Percentiles rank a stretch among this genome's conserved stretches.
These are phyloP conservation scores for Apiospora arundinis DNA, from an alignment of 2,329 filamentous ascomycete species.

Conservation along the genomic window DNA sequence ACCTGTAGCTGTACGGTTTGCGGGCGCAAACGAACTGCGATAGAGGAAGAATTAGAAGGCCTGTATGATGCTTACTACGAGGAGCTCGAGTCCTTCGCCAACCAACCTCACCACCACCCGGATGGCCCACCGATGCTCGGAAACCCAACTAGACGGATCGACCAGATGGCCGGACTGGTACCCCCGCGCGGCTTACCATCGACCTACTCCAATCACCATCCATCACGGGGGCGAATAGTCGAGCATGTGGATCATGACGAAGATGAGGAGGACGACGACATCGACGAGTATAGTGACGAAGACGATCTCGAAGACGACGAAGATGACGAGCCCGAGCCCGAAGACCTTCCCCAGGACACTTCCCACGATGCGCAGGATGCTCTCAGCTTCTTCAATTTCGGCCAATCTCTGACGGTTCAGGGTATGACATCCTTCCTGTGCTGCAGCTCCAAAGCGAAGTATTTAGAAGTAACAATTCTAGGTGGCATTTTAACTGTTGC, in stretches of 20 bases:
- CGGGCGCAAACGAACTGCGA: constrained; percentile 92
- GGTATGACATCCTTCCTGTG: constrained; percentile 51
- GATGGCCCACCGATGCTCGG: constrained; percentile 73
- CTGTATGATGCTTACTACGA: constrained; percentile 99
- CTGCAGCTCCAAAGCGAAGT: constrained; percentile 31
- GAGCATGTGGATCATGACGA: constrained; percentile 67
- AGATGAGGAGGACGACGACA: constrained; percentile 57
- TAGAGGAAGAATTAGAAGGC: constrained; percentile 96
- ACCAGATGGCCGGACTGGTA: constrained; percentile 59
- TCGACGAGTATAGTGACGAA: constrained; percentile 52
- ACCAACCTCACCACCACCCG: constrained; percentile 72
- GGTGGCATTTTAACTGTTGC: constrained; percentile 98
- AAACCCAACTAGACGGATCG: constrained; percentile 65
- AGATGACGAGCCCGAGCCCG: constrained; percentile 56
- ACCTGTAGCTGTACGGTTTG: constrained; percentile 98
- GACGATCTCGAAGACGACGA: constrained; percentile 53
- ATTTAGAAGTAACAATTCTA: constrained; percentile 53
- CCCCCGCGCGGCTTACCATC: constrained; percentile 64
- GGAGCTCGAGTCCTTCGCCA: constrained; percentile 96
- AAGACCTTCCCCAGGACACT: constrained; percentile 63
- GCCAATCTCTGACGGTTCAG: constrained; percentile 95
- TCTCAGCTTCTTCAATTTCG: constrained; percentile 84
- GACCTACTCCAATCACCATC: constrained; percentile 68
- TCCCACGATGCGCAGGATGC: constrained; percentile 62
- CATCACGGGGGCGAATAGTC: constrained; percentile 77